These are phyloP conservation scores for Angomonas deanei DNA, from an alignment of 208 protist species.

Conservation along the genomic window DNA sequence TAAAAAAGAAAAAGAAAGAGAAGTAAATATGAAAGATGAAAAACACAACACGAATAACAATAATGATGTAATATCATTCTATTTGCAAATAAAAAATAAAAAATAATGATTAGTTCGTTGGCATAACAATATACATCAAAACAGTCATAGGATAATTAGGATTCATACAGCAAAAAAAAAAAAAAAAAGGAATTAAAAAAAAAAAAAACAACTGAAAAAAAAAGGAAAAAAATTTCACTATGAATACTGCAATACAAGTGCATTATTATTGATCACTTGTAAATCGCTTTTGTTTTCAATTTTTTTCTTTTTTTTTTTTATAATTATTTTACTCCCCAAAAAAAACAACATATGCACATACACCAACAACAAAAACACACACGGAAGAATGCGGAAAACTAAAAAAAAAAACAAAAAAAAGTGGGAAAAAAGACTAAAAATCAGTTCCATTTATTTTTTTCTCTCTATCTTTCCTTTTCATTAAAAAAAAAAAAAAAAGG, in stretches of 20 bases:
- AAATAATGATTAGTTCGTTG: too few species aligned
- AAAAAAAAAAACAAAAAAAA: slow-evolving; percentile 10
- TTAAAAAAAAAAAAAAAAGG: background rate
- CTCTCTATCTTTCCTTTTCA: background rate
- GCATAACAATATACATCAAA: too few species aligned
- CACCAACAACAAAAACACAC: too few species aligned
- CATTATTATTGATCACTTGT: too few species aligned
- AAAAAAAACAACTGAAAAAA: slow-evolving; percentile 1
- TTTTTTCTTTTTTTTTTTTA: too few species aligned
- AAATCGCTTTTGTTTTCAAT: too few species aligned
- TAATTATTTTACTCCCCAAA: too few species aligned
- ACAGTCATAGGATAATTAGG: background rate
- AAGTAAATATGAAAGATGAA: background rate
- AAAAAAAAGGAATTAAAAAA: slow-evolving; percentile 8
- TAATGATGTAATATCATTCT: slow-evolving; percentile 3
- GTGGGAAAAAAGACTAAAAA: background rate
- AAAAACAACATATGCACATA: too few species aligned
- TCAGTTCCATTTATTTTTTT: background rate
- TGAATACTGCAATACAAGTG: too few species aligned
- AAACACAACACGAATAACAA: slow-evolving; percentile 4
- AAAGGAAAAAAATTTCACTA: too few species aligned
- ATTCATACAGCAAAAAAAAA: slow-evolving; percentile 4
- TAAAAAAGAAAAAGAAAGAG: background rate
- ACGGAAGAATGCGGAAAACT: too few species aligned
- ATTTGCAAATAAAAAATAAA: too few species aligned